Percentiles rank a stretch among this genome's conserved stretches.
Conservation (phyloP, 1,139 yeast genomes). For the Saccharomyces hybrid region DNA sequence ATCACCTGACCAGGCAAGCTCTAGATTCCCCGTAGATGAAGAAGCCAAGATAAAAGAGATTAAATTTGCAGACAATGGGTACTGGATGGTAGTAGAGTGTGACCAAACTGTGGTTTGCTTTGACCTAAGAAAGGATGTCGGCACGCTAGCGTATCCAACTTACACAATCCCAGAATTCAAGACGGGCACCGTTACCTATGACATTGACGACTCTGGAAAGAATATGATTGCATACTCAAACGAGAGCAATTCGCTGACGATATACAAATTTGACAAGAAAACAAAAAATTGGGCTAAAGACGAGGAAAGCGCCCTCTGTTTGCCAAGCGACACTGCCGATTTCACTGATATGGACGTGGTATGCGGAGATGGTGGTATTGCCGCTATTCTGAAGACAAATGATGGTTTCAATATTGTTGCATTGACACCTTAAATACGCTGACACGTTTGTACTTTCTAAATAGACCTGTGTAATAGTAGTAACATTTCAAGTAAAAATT, state of each 20-base stretch:
- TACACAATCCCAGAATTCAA: background rate
- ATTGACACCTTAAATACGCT: background rate
- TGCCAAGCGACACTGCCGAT: background rate
- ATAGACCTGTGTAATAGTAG: background rate
- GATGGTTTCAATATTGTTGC: background rate
- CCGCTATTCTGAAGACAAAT: background rate
- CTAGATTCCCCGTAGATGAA: constrained; percentile 8
- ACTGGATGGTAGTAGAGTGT: constrained; percentile 45
- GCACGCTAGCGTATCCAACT: constrained; percentile 12
- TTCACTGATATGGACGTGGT: background rate
- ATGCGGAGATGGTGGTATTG: background rate
- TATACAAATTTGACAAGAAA: constrained; percentile 1
- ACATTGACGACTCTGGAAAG: constrained; percentile 15
- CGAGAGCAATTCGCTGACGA: background rate
- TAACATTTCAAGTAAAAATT: background rate
- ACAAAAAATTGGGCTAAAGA: background rate
- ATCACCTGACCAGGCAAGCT: constrained; percentile 13
- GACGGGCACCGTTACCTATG: constrained; percentile 7
- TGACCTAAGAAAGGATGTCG: constrained; percentile 46
- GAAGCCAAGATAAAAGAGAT: constrained; percentile 34
- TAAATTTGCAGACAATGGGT: constrained; percentile 60
- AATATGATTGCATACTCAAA: constrained; percentile 5
- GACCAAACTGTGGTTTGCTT: constrained; percentile 36
- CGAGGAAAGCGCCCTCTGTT: background rate
- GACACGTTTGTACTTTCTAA: no score